Conservation (phyloP, 73 alveolate species). For the Tetrahymena thermophila region DNA sequence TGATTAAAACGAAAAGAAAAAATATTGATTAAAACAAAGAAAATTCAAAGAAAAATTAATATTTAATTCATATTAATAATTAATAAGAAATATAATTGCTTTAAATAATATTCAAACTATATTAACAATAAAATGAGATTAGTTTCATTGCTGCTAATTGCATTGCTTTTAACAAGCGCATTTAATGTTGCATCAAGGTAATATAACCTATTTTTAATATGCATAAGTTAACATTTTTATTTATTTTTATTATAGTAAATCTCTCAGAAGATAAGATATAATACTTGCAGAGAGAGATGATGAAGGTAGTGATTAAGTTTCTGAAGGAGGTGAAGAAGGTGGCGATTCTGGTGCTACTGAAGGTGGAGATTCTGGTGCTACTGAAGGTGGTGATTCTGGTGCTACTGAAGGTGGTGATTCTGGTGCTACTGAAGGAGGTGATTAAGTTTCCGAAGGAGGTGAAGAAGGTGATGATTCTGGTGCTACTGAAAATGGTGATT, state of each 20-base stretch:
- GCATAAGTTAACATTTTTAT: neutral
- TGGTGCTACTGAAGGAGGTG: no score
- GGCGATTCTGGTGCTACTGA: neutral
- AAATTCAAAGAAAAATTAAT: neutral
- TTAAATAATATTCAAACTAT: neutral
- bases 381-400: no score
- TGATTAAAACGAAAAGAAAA: neutral
- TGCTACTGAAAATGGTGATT: no score
- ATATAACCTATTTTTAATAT: neutral
- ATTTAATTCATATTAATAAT: neutral
- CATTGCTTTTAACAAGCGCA: neutral
- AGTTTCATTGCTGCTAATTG: neutral
- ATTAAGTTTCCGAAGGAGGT: no score
- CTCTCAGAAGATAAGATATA: neutral
- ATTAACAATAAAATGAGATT: neutral
- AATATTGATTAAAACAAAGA: neutral
- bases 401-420: no score
- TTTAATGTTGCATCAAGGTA: neutral
- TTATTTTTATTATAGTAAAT: neutral
- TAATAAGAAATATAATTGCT: no score
- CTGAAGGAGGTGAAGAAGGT: neutral
- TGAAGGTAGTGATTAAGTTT: no score
- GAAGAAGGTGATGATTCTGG: no score
- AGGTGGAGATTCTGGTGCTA: neutral
- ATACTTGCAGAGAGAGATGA: neutral